These are phyloP conservation scores for Cladobotryum mycophilum DNA, from an alignment of 2,329 filamentous ascomycete species.

Conservation along the genomic window DNA sequence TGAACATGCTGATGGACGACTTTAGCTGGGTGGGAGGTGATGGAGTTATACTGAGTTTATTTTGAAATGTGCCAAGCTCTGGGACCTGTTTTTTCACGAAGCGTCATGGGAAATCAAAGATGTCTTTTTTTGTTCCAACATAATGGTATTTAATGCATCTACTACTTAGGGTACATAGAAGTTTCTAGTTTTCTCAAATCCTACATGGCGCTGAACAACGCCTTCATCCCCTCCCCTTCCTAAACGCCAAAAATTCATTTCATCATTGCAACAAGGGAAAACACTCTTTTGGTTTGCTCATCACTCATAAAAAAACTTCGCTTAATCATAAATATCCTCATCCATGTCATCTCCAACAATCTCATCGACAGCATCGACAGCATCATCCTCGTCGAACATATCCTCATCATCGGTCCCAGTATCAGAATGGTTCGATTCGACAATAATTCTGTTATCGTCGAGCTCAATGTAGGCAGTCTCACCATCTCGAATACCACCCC, in stretches of 20 bases:
- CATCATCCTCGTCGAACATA: constrained; percentile 64
- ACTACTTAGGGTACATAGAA: neutral
- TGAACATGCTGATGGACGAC: constrained; percentile 45
- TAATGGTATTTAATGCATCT: neutral
- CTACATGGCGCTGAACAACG: constrained; percentile 2
- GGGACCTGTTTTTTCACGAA: neutral
- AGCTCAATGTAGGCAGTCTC: constrained; percentile 76
- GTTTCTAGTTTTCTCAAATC: neutral
- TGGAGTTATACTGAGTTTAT: constrained; percentile 13
- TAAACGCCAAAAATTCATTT: neutral
- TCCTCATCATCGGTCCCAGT: constrained; percentile 62
- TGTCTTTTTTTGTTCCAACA: neutral
- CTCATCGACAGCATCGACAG: constrained; percentile 69
- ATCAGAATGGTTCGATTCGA: constrained; percentile 73
- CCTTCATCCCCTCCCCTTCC: constrained; percentile 4
- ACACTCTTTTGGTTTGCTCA: neutral
- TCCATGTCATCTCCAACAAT: constrained; percentile 54
- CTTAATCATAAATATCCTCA: constrained; percentile 46
- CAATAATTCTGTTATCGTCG: constrained; percentile 70
- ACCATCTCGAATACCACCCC: constrained; percentile 77
- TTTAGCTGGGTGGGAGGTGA: constrained; percentile 38
- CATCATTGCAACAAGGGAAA: neutral
- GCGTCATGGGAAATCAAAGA: neutral
- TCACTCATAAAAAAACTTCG: neutral
- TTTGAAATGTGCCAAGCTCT: neutral